phyloP scores from a whole-genome alignment of 306 rosid genomes.

The Myrica gale region DNA sequence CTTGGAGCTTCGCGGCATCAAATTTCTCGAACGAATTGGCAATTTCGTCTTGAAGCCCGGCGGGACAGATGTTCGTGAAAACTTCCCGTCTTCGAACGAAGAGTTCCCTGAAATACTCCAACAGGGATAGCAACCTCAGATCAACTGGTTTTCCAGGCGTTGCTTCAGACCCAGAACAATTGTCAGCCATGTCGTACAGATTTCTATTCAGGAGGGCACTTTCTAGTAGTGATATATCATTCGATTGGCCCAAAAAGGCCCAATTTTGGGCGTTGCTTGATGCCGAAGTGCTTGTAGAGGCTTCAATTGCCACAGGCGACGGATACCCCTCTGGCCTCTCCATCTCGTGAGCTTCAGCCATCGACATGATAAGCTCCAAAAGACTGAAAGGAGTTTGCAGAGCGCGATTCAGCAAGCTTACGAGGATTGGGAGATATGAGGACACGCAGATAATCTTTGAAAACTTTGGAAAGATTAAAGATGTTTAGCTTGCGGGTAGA shows the following conservation, averaged over 20 bases:
- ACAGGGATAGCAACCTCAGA: neutral
- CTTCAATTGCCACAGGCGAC: neutral
- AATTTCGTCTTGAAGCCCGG: neutral
- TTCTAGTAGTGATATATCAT: neutral
- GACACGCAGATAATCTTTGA: neutral
- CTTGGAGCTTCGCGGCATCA: neutral
- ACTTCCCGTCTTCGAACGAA: neutral
- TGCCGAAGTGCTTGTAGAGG: neutral
- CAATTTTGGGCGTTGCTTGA: neutral
- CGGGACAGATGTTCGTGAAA: neutral
- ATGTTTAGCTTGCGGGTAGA: too few species aligned
- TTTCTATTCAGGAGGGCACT: neutral
- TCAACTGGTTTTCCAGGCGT: neutral
- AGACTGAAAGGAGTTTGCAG: neutral
- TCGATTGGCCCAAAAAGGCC: neutral
- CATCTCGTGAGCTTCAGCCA: neutral
- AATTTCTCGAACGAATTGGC: neutral
- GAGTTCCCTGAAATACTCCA: neutral
- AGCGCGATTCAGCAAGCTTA: neutral
- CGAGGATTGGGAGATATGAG: neutral
- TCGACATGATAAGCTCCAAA: neutral
- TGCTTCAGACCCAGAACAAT: neutral
- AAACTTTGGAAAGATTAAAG: too few species aligned
- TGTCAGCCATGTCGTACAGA: neutral
- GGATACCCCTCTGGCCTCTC: constrained; percentile 7